Conservation (phyloP, 2,329 filamentous ascomycete genomes). For the Coniochaeta sp. region DNA sequence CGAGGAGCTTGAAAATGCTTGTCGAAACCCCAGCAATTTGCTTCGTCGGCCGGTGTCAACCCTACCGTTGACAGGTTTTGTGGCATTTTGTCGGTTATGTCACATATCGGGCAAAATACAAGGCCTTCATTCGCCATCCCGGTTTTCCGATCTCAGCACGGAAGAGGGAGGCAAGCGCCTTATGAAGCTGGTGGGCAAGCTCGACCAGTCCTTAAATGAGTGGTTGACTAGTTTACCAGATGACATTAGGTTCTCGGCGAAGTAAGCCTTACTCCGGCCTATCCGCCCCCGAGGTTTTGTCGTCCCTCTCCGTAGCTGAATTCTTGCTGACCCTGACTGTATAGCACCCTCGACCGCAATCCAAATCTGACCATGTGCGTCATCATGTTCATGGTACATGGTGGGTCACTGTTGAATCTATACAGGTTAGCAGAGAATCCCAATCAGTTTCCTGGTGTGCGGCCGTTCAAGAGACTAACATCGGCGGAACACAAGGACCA, state of each 20-base stretch:
- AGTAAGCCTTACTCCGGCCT: conserved; percentile 4
- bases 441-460: not conserved
- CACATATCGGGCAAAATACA: conserved; percentile 18
- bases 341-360: not conserved
- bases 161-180: not conserved
- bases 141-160: conserved; percentile 2
- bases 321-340: no score
- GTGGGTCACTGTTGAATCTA: conserved; percentile 18
- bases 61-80: conserved; percentile 15
- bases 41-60: not conserved
- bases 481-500: not conserved
- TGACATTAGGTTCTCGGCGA: conserved; percentile 17
- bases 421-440: not conserved
- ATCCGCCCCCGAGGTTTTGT: conserved; percentile 8
- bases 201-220: conserved; percentile 5
- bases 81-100: conserved; percentile 19
- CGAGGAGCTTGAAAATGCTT: conserved; percentile 14
- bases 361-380: conserved; percentile 15
- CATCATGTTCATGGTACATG: conserved; percentile 20
- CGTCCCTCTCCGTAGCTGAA: no score
- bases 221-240: conserved; percentile 16
- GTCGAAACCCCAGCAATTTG: not conserved
- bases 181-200: not conserved
- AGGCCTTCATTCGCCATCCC: conserved; percentile 13
- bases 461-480: no score